Conservation (phyloP, 2,329 filamentous ascomycete genomes). For the Arthrobotrys megalospora region DNA sequence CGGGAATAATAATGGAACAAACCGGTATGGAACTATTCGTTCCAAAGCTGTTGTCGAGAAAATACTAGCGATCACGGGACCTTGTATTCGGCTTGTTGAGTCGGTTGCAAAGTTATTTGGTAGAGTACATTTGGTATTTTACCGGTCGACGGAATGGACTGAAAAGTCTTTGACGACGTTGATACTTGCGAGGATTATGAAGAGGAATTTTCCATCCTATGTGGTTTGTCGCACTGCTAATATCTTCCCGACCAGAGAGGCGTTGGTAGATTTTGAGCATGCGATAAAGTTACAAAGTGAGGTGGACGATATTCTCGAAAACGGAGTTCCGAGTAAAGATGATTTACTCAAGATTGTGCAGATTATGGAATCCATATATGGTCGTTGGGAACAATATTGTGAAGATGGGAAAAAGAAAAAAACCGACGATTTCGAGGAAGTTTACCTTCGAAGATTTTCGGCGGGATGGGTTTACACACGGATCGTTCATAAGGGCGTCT, state of each 20-base stretch:
- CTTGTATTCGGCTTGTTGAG: constrained; percentile 85
- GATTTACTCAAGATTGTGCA: constrained; percentile 78
- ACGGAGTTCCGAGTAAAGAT: constrained; percentile 77
- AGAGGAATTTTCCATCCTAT: constrained; percentile 88
- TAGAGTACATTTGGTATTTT: constrained; percentile 94
- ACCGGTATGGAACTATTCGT: constrained; percentile 62
- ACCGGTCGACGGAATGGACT: constrained; percentile 95
- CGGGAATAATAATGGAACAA: constrained; percentile 26
- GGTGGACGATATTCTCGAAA: constrained; percentile 86
- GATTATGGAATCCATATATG: constrained; percentile 81
- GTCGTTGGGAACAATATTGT: constrained; percentile 83
- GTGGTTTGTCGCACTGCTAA: constrained; percentile 90
- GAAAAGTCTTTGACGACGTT: constrained; percentile 96
- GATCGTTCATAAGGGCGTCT: constrained; percentile 88
- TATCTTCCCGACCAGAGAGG: constrained; percentile 83
- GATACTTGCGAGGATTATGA: constrained; percentile 90
- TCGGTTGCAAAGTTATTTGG: constrained; percentile 86
- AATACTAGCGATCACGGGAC: constrained; percentile 70
- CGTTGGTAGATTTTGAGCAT: constrained; percentile 89
- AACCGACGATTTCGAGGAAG: constrained; percentile 76
- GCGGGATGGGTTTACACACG: constrained; percentile 94
- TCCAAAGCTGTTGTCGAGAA: constrained; percentile 62
- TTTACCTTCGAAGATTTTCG: constrained; percentile 89
- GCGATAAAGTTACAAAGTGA: constrained; percentile 85
- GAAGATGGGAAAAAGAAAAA: constrained; percentile 78